These are phyloP conservation scores for Backusella morwellensis DNA, from an alignment of 192 early-diverging fungal genomes.

Conservation along the genomic window DNA sequence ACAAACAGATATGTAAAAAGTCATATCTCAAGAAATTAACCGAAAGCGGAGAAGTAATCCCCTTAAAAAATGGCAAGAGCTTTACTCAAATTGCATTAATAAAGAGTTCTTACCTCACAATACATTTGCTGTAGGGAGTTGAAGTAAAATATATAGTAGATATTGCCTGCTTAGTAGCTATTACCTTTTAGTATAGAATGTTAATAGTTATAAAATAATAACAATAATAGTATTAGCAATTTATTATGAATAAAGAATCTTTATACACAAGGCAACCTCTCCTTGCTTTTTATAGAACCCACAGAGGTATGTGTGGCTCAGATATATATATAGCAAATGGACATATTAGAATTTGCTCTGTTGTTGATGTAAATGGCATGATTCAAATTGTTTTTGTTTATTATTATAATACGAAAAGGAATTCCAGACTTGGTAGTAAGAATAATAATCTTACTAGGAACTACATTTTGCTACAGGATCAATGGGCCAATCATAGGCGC, in stretches of 20 bases:
- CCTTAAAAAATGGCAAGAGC: neutral
- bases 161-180: neutral
- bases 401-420: neutral
- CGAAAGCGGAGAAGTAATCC: neutral
- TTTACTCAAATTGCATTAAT: neutral
- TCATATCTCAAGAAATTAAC: neutral
- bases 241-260: neutral
- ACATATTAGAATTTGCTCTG: neutral
- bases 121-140: neutral
- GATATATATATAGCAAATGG: neutral
- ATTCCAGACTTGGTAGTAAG: neutral
- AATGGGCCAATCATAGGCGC: neutral
- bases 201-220: neutral
- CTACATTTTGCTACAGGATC: neutral
- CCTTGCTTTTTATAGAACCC: neutral
- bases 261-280: neutral
- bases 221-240: neutral
- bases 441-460: neutral
- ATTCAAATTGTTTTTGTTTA: neutral
- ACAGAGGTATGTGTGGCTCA: neutral
- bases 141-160: neutral
- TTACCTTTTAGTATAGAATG: neutral
- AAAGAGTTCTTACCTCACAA: neutral
- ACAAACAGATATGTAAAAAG: neutral
- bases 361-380: neutral